These are phyloP conservation scores for Yamadazyma dendronema DNA, from an alignment of 1,139 yeast species.

Conservation along the genomic window DNA sequence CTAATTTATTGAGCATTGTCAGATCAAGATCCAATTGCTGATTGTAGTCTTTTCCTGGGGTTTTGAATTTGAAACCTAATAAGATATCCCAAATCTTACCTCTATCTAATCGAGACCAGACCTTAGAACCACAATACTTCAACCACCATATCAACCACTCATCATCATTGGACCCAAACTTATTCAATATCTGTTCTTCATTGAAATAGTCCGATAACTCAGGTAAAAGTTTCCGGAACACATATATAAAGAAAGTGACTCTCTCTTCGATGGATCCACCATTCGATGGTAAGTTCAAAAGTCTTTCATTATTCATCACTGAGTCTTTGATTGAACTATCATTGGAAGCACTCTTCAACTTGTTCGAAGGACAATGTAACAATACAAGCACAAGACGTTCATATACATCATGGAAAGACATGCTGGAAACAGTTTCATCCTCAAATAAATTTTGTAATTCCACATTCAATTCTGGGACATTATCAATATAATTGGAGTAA, in stretches of 20 bases:
- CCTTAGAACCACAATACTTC: constrained; percentile 88
- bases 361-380: constrained; percentile 64
- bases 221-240: constrained; percentile 63
- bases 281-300: constrained; percentile 45
- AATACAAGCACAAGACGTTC: constrained; percentile 76
- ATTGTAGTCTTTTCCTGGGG: constrained; percentile 32
- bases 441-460: constrained; percentile 26
- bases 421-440: constrained; percentile 25
- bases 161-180: constrained; percentile 65
- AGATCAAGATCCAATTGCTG: constrained; percentile 26
- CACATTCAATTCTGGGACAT: constrained; percentile 27
- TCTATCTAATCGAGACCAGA: constrained; percentile 76
- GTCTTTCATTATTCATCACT: constrained; percentile 19
- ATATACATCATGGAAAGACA: constrained; percentile 66
- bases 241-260: constrained; percentile 69
- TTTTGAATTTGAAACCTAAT: constrained; percentile 70
- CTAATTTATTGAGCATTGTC: constrained; percentile 30
- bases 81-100: constrained; percentile 89
- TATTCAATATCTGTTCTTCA: constrained; percentile 74
- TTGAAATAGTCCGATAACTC: constrained; percentile 74
- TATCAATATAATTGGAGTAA: constrained; percentile 45
- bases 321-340: constrained; percentile 4
- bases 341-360: constrained; percentile 8
- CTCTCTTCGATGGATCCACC: constrained; percentile 73
- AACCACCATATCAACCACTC: constrained; percentile 97